Evolutionary conservation across 2,329 filamentous ascomycete species (phyloP), one percentile per base, ranked within the genome.

Genomic region (Pseudogymnoascus sp.): DNA sequence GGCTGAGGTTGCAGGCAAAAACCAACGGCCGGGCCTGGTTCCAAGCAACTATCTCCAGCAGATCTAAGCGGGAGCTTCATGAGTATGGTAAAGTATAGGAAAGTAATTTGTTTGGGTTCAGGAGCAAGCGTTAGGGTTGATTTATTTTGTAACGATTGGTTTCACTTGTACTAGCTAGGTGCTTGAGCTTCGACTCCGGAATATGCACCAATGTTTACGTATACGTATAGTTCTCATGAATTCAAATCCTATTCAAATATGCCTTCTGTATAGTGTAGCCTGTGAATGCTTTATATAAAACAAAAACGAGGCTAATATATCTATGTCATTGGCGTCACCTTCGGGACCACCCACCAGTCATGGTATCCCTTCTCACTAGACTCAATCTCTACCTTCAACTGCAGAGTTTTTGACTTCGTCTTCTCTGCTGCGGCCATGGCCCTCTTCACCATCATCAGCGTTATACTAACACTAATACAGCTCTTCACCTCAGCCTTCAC

Each of bases 1-100:
- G 78, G 96, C 96, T 11, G 93, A 97, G 75, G 85, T 97, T 42
- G 90, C 93, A 53, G 87, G 88, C 23, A 81, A 82, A 67, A 83
- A 81, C 64, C 75, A 74, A n/a, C 66, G 85, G 82, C 60, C 81
- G 77, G 86, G 86, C 65, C 78, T 89, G 71, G 85, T 89, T 67
- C 86, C 86, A 67, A 88, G 86, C 75, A 89, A 89, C 73, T 89
- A 89, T 70, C 78, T 89, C n/a, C 50, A 56, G 4, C 50, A 56
- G 10, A 56, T 56, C 28, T 56, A 56, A 11, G 50, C 5, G 4
- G 2, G 14, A 12, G 25, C 8, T 21, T 34, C 10, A 16, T 56
- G 34, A 31, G 50, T 34, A 56, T 56, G 50, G n/a, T 56, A 56
- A 56, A 18, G 28, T 56, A 56, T 56, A 28, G n/a, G 18, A 56